Evolutionary conservation across 1,139 yeast genomes (phyloP).

Genomic region (Pichia sp.): DNA sequence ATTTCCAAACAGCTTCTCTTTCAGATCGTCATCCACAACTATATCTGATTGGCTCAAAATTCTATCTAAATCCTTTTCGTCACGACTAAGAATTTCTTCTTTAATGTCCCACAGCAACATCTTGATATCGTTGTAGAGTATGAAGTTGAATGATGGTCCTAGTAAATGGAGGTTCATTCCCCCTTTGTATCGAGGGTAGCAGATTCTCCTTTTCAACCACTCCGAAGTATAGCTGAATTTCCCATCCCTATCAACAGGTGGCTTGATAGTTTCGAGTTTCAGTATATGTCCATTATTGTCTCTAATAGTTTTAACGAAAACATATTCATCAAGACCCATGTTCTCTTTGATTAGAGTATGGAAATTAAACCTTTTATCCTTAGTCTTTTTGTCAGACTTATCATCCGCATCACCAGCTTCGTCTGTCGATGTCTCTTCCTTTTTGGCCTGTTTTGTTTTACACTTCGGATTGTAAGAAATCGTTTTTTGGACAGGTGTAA

Average conservation of each 20-base stretch:
- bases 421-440: background rate
- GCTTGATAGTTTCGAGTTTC: constrained; percentile 36
- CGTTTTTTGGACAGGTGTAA: constrained; percentile 8
- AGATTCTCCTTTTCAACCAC: constrained; percentile 38
- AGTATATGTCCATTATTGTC: constrained; percentile 36
- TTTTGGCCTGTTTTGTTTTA: background rate
- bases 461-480: constrained; percentile 13
- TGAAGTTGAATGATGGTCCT: constrained; percentile 17
- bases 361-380: constrained; percentile 17
- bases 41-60: background rate
- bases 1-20: constrained; percentile 19
- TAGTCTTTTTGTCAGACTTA: background rate
- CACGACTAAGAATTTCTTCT: constrained; percentile 17
- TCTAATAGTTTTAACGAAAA: constrained; percentile 38
- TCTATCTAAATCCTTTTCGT: background rate
- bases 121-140: constrained; percentile 24
- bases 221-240: constrained; percentile 26
- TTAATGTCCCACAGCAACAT: constrained; percentile 28
- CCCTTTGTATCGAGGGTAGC: constrained; percentile 43
- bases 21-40: constrained; percentile 14
- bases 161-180: constrained; percentile 41
- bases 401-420: background rate
- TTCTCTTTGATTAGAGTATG: constrained; percentile 20
- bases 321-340: constrained; percentile 24
- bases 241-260: constrained; percentile 18